Percentiles rank a stretch among this genome's conserved stretches.
Conservation (phyloP, 2,329 filamentous ascomycete species). For the Alternaria arborescens region DNA sequence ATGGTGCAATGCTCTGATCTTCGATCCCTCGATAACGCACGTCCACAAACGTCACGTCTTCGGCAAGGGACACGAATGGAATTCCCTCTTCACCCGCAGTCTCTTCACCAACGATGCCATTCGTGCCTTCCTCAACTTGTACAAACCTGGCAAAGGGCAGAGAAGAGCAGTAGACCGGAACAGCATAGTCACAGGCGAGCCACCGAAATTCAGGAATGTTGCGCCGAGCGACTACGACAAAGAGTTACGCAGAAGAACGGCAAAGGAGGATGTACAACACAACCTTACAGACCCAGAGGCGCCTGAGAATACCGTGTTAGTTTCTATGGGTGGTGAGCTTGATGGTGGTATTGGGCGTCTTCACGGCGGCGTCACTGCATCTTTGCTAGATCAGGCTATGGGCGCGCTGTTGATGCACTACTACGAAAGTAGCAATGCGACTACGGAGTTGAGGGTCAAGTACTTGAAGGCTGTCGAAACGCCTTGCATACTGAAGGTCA, state of each 20-base stretch:
- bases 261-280: constrained; percentile 23
- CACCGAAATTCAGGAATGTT: not conserved
- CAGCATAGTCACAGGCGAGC: not conserved
- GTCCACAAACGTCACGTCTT: constrained; percentile 25
- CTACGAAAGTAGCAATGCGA: constrained; percentile 27
- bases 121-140: constrained; percentile 36
- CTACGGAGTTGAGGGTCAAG: constrained; percentile 34
- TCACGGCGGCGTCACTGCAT: constrained; percentile 39
- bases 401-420: constrained; percentile 25
- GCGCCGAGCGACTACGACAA: not conserved
- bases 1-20: constrained; percentile 38
- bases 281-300: constrained; percentile 21
- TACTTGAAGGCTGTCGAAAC: constrained; percentile 36
- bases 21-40: constrained; percentile 22
- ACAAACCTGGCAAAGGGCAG: constrained; percentile 21
- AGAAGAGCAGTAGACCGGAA: constrained; percentile 16
- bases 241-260: constrained; percentile 10
- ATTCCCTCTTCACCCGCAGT: constrained; percentile 30
- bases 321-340: constrained; percentile 30
- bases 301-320: constrained; percentile 31
- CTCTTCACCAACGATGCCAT: constrained; percentile 35
- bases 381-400: constrained; percentile 41
- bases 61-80: constrained; percentile 12
- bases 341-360: constrained; percentile 32
- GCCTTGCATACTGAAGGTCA: constrained; percentile 30